Evolutionary conservation across 306 rosid genomes (phyloP).

Genomic region (Lathyrus sativus): DNA sequence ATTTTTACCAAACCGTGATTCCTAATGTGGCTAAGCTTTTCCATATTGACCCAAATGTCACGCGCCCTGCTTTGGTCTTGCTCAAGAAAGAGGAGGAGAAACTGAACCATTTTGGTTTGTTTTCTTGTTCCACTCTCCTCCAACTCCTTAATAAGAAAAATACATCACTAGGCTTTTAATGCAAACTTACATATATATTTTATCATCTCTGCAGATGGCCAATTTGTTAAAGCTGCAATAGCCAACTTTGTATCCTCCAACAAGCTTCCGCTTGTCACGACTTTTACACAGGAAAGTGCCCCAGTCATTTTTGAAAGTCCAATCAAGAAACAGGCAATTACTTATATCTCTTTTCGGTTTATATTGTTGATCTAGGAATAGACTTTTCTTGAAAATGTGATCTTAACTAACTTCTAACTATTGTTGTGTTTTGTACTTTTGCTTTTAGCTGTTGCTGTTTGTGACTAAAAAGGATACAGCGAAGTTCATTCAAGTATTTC

Average conservation of each 20-base stretch:
- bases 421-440: conserved; percentile 32
- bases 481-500: conserved; percentile 65
- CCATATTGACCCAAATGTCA: conserved; percentile 75
- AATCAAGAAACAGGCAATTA: conserved; percentile 88
- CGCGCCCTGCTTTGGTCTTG: conserved; percentile 85
- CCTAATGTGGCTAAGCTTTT: conserved; percentile 89
- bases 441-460: conserved; percentile 72
- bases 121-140: conserved; percentile 22
- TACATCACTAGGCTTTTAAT: background rate
- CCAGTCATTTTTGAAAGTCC: conserved; percentile 75
- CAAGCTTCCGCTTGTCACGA: conserved; percentile 89
- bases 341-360: conserved; percentile 8
- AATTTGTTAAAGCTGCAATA: conserved; percentile 73
- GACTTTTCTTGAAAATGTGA: conserved; percentile 12
- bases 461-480: conserved; percentile 68
- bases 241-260: conserved; percentile 78
- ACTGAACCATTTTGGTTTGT: conserved; percentile 76
- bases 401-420: conserved; percentile 31
- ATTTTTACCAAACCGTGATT: conserved; percentile 83
- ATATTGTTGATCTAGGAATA: conserved; percentile 31
- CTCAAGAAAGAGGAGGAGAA: conserved; percentile 91
- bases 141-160: background rate
- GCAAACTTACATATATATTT: conserved; percentile 33
- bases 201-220: conserved; percentile 64
- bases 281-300: conserved; percentile 75